Conservation (phyloP, 345 rosid species). For the Salix koriyanagi region DNA sequence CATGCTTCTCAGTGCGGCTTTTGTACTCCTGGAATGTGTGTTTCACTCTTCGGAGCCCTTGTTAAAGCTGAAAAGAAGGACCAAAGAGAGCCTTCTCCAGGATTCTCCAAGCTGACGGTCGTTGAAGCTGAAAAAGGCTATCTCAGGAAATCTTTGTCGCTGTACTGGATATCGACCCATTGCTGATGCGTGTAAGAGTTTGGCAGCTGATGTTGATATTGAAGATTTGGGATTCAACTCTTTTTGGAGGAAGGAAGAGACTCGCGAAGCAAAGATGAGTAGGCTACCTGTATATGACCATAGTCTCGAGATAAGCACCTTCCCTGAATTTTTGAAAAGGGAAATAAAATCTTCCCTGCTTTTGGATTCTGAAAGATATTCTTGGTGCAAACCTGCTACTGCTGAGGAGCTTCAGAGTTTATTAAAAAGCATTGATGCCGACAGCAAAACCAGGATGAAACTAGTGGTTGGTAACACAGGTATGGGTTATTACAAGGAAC, state of each 20-base stretch:
- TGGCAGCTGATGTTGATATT: constrained; percentile 72
- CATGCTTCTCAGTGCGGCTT: constrained; percentile 94
- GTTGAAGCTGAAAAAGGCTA: constrained; percentile 67
- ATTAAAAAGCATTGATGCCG: constrained; percentile 22
- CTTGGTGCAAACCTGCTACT: constrained; percentile 52
- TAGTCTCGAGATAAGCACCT: constrained; percentile 28
- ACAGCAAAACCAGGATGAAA: constrained; percentile 25
- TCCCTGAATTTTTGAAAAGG: constrained; percentile 67
- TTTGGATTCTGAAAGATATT: constrained; percentile 38
- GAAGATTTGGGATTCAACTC: constrained; percentile 84
- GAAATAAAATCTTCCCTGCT: constrained; percentile 20
- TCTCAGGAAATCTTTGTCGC: constrained; percentile 78
- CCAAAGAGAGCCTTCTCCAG: constrained; percentile 40
- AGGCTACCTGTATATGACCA: constrained; percentile 43
- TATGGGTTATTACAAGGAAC: constrained; percentile 67
- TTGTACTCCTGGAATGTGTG: constrained; percentile 93
- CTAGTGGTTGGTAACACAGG: constrained; percentile 78
- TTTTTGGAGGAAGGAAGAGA: constrained; percentile 68
- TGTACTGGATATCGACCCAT: constrained; percentile 95
- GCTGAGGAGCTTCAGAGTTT: constrained; percentile 48
- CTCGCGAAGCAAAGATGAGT: constrained; percentile 37
- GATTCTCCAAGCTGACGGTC: constrained; percentile 64
- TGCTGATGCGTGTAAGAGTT: constrained; percentile 86
- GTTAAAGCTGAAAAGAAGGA: constrained; percentile 52
- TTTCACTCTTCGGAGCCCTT: constrained; percentile 72